Conservation (phyloP, 306 rosid species). For the Casuarina cunninghamiana region DNA sequence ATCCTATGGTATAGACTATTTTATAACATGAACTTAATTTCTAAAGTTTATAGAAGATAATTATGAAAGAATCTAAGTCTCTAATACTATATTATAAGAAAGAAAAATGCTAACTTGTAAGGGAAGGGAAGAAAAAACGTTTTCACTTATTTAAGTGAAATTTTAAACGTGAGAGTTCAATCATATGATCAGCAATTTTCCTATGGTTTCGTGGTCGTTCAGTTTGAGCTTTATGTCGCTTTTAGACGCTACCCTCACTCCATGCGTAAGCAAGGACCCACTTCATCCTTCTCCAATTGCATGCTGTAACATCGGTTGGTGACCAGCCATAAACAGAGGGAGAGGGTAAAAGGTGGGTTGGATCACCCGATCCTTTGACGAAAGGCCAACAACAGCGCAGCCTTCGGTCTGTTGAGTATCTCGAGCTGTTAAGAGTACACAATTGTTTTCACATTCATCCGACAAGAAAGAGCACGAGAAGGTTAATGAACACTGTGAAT, state of each 20-base stretch:
- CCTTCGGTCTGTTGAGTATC: neutral
- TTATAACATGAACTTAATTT: no score
- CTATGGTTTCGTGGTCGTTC: no score
- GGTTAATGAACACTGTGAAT: slow-evolving; percentile 8
- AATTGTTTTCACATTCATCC: slow-evolving; percentile 9
- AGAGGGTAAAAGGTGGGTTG: slow-evolving; percentile 23
- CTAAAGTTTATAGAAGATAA: no score
- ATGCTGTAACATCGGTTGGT: slow-evolving; percentile 30
- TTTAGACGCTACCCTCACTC: neutral
- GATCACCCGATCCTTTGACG: slow-evolving; percentile 40
- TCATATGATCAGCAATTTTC: no score
- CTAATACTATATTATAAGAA: no score
- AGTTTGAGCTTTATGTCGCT: neutral
- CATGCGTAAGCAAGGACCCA: slow-evolving; percentile 4
- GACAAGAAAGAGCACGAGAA: slow-evolving; percentile 17
- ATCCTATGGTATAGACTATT: no score
- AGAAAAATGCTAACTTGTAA: no score
- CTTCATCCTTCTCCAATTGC: slow-evolving; percentile 11
- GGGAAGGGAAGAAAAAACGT: no score
- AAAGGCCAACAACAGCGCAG: slow-evolving; percentile 24
- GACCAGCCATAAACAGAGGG: slow-evolving; percentile 33
- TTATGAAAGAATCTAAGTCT: no score
- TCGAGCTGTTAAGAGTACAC: neutral
- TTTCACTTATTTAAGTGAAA: no score
- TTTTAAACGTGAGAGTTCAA: no score